Evolutionary conservation across 805 yeast species (phyloP).

Genomic region (Zygosaccharomyces pseudorouxii): DNA sequence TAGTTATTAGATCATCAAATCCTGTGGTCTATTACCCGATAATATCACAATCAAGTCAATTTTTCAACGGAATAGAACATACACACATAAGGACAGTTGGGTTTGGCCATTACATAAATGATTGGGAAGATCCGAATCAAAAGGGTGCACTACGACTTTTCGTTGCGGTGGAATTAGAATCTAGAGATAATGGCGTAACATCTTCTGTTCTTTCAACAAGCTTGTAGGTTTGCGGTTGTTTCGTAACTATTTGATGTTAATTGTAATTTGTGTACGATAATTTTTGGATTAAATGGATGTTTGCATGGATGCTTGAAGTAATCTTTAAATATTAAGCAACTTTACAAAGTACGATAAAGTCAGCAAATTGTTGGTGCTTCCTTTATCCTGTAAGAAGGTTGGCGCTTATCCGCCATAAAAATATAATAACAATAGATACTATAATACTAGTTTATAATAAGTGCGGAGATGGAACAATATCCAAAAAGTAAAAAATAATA

Average conservation of each 20-base stretch:
- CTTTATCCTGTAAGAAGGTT: not conserved
- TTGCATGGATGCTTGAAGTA: not conserved
- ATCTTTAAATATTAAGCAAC: not conserved
- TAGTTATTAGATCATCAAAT: conserved; percentile 4
- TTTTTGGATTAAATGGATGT: not conserved
- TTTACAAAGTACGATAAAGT: not conserved
- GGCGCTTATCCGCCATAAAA: not conserved
- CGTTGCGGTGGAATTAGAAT: not conserved
- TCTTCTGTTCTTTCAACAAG: not conserved
- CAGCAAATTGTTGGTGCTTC: not conserved
- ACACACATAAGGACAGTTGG: conserved; percentile 3
- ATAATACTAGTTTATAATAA: not conserved
- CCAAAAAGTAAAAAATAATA: not conserved
- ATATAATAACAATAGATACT: not conserved
- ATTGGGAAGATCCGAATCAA: not conserved
- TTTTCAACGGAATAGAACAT: not conserved
- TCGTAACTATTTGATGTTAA: too few relatives aligned
- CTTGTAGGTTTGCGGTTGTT: not conserved
- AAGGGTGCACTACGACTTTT: not conserved
- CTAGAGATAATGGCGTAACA: not conserved
- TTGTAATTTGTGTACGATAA: too few relatives aligned
- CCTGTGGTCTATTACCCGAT: conserved; percentile 10
- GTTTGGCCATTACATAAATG: not conserved
- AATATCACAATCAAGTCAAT: conserved; percentile 5
- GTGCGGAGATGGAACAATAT: not conserved